Conservation (phyloP, 305 asterid genomes). For the Fraxinus nigra region DNA sequence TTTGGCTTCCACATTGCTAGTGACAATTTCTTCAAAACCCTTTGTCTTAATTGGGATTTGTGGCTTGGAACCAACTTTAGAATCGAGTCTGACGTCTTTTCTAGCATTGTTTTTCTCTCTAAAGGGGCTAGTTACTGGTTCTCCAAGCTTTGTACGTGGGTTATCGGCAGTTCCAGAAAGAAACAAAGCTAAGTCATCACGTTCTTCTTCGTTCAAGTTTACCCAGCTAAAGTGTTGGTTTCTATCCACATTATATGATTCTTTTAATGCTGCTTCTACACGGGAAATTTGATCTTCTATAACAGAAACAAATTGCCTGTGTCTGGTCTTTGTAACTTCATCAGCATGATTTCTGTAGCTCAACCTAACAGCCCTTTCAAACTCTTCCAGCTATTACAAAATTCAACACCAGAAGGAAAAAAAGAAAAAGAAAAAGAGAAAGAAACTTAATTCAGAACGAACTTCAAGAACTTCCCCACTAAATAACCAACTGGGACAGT, state of each 20-base stretch:
- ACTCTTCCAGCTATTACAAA: constrained; percentile 68
- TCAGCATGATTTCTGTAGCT: constrained; percentile 56
- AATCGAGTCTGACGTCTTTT: constrained; percentile 24
- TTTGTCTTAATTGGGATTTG: constrained; percentile 24
- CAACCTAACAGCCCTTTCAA: constrained; percentile 57
- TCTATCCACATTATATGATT: constrained; percentile 48
- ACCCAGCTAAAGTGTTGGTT: constrained; percentile 71
- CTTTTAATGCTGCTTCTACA: constrained; percentile 59
- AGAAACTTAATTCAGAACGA: constrained; percentile 13
- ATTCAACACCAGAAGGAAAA: not conserved
- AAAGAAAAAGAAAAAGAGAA: not conserved
- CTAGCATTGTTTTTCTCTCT: constrained; percentile 19
- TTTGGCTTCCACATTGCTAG: constrained; percentile 21
- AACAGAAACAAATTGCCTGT: constrained; percentile 67
- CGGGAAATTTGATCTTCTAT: constrained; percentile 63
- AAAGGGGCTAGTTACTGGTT: constrained; percentile 19
- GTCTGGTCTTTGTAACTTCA: constrained; percentile 60
- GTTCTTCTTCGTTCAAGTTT: constrained; percentile 60
- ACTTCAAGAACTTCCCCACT: not conserved
- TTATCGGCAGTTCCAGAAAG: constrained; percentile 50
- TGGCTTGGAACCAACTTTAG: constrained; percentile 23
- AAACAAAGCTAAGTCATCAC: constrained; percentile 68
- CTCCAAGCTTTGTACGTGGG: constrained; percentile 17
- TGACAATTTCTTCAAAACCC: constrained; percentile 19
- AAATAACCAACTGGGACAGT: not conserved